A percentile compares a stretch with the other conserved stretches of the same genome.
These are phyloP conservation scores for Forsythia suspensa DNA, from an alignment of 257 asterid species.

Conservation along the genomic window DNA sequence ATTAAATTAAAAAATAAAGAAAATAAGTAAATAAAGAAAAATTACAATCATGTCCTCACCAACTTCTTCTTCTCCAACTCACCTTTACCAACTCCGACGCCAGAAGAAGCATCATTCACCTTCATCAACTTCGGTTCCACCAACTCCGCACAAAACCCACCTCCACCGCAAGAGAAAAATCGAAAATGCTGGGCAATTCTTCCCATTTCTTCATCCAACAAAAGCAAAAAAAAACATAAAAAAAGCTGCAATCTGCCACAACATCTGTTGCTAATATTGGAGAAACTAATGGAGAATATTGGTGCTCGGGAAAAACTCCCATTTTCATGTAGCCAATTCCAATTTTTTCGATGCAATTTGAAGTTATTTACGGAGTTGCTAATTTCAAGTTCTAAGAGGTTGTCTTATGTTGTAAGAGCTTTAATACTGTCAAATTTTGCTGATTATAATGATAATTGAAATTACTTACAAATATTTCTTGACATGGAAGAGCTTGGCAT, in stretches of 20 bases:
- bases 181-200: too few species aligned
- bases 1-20: too few species aligned
- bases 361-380: not conserved
- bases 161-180: too few species aligned
- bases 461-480: slow-evolving; percentile 64
- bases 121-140: too few species aligned
- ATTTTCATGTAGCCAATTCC: not conserved
- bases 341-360: not conserved
- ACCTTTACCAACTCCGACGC: too few species aligned
- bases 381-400: not conserved
- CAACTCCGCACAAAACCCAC: too few species aligned
- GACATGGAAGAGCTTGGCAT: slow-evolving; percentile 97
- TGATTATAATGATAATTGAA: not conserved
- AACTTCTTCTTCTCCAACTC: too few species aligned
- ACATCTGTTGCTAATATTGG: not conserved
- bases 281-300: not conserved
- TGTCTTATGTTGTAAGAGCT: not conserved
- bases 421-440: not conserved
- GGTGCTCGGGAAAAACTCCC: not conserved
- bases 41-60: too few species aligned
- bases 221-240: too few species aligned
- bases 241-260: not conserved
- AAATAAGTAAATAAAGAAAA: too few species aligned
- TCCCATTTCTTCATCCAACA: too few species aligned
- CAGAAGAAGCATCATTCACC: too few species aligned